phyloP scores from a whole-genome alignment of 2,329 filamentous ascomycete genomes.

The Aaosphaeria arxii region DNA sequence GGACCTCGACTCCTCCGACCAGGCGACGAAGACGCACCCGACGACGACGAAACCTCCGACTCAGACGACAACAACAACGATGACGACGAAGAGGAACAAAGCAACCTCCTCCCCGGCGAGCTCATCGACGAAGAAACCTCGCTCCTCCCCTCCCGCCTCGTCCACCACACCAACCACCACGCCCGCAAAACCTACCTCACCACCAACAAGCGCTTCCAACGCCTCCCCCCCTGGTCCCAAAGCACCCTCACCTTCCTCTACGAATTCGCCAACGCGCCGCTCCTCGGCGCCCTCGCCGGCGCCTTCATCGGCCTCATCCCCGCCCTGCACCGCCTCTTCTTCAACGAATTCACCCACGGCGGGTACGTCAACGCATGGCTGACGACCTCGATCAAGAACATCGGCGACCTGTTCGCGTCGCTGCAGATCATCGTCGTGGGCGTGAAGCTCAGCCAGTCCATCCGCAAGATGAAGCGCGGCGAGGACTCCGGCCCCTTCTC shows the following conservation, averaged over 20 bases:
- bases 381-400: conserved; percentile 58
- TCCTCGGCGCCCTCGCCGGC: conserved; percentile 60
- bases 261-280: conserved; percentile 59
- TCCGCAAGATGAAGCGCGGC: conserved; percentile 46
- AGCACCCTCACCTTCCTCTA: conserved; percentile 41
- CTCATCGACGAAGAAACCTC: conserved; percentile 48
- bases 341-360: conserved; percentile 55
- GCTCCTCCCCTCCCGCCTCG: conserved; percentile 46
- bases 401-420: conserved; percentile 63
- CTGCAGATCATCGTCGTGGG: conserved; percentile 66
- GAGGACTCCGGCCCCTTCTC: conserved; percentile 45
- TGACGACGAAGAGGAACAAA: conserved; percentile 14
- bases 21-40: conserved; percentile 40
- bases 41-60: conserved; percentile 23
- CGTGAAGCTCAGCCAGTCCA: conserved; percentile 59
- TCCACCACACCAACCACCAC: conserved; percentile 21
- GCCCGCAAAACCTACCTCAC: conserved; percentile 32
- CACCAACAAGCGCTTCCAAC: conserved; percentile 32
- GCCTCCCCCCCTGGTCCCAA: conserved; percentile 38
- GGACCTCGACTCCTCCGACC: conserved; percentile 58
- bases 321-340: conserved; percentile 60
- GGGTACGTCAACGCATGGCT: conserved; percentile 67
- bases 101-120: conserved; percentile 10
- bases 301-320: conserved; percentile 60
- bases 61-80: conserved; percentile 14